Evolutionary conservation across 1,139 yeast species (phyloP).

Genomic region (Blastobotrys malaysiensis): DNA sequence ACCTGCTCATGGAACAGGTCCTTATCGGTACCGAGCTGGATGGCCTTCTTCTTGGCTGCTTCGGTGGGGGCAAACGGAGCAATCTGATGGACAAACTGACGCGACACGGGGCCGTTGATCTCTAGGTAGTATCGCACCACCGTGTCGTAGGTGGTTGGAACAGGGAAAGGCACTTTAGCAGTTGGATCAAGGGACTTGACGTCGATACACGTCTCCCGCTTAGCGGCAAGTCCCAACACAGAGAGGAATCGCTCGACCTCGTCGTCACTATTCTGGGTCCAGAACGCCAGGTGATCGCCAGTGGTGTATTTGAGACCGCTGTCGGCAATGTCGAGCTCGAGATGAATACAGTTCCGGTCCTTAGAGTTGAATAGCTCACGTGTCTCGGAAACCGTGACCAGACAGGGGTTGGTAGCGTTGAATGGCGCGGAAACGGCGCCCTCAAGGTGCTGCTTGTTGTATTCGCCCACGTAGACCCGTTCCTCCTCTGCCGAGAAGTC

Average conservation of each 20-base stretch:
- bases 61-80: constrained; percentile 77
- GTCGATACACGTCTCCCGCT: constrained; percentile 52
- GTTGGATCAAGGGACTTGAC: constrained; percentile 74
- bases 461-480: constrained; percentile 77
- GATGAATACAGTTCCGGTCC: constrained; percentile 79
- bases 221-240: constrained; percentile 56
- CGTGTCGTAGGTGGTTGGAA: constrained; percentile 87
- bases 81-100: constrained; percentile 75
- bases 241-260: constrained; percentile 59
- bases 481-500: constrained; percentile 36
- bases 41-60: constrained; percentile 48
- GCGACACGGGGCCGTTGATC: constrained; percentile 88
- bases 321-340: constrained; percentile 74
- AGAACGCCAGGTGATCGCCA: constrained; percentile 92
- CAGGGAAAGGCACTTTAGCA: constrained; percentile 71
- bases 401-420: constrained; percentile 75
- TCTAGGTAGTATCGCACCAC: constrained; percentile 83
- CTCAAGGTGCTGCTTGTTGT: constrained; percentile 57
- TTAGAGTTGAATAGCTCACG: constrained; percentile 65
- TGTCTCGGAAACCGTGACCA: constrained; percentile 60
- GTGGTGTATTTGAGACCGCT: constrained; percentile 81
- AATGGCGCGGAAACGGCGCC: constrained; percentile 66
- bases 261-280: constrained; percentile 87
- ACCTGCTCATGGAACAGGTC: constrained; percentile 60
- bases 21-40: constrained; percentile 62